Percentiles rank a stretch among this genome's conserved stretches.
These are phyloP conservation scores for Rhodosporidiobolus sp. DNA, from an alignment of 768 basidiomycete genomes.

Conservation along the genomic window DNA sequence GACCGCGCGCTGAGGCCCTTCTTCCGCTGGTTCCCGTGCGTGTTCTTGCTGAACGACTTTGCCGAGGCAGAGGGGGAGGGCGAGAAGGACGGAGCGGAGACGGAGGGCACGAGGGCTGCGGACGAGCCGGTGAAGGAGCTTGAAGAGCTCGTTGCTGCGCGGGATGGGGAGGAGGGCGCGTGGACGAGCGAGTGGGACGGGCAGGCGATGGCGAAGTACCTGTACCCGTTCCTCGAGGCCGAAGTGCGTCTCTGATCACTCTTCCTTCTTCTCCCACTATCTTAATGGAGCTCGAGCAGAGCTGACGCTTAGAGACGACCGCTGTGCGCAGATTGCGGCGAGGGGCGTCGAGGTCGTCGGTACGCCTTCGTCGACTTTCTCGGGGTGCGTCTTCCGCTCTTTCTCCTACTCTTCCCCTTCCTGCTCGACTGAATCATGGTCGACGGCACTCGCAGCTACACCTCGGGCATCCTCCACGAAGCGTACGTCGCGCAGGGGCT, in stretches of 20 bases:
- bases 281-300: too few species aligned
- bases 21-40: slow-evolving; percentile 61
- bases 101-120: neutral
- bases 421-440: too few species aligned
- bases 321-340: slow-evolving; percentile 12
- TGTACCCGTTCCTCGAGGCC: slow-evolving; percentile 31
- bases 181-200: slow-evolving; percentile 32
- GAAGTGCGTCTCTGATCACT: slow-evolving; percentile 2
- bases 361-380: slow-evolving; percentile 18
- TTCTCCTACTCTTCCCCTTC: neutral
- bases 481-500: slow-evolving; percentile 2
- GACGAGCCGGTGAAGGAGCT: slow-evolving; percentile 1
- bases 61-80: neutral
- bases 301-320: too few species aligned
- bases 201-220: neutral
- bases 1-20: slow-evolving; percentile 56
- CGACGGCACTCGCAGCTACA: too few species aligned
- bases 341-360: slow-evolving; percentile 20
- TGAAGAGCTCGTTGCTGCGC: neutral
- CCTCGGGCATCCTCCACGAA: slow-evolving; percentile 1
- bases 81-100: neutral
- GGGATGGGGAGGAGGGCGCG: neutral
- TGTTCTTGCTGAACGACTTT: slow-evolving; percentile 61
- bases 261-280: too few species aligned
- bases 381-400: neutral